Conservation (phyloP, 2,329 filamentous ascomycete genomes). For the Balansia obtecta region DNA sequence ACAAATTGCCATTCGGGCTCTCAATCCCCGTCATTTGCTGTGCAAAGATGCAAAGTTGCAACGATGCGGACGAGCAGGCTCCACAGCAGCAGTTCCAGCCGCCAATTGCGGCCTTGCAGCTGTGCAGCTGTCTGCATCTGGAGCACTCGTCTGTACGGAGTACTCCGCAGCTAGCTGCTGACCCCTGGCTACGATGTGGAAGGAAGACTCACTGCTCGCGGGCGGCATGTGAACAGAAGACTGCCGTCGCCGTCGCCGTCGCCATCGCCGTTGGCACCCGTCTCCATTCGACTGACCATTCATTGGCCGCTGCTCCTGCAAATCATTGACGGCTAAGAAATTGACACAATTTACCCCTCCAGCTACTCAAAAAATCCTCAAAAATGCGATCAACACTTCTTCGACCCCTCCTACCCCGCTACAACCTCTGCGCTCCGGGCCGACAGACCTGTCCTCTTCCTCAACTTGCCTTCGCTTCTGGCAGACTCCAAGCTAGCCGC, state of each 20-base stretch:
- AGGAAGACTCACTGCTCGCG: too few relatives aligned
- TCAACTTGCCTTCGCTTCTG: constrained; percentile 29
- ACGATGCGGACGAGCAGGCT: too few relatives aligned
- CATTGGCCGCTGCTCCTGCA: constrained; percentile 10
- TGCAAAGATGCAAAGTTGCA: too few relatives aligned
- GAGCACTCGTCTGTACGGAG: too few relatives aligned
- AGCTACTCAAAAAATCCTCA: constrained; percentile 30
- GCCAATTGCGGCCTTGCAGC: background rate
- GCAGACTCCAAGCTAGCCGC: constrained; percentile 26
- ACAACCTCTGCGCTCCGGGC: constrained; percentile 27
- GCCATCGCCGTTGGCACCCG: too few relatives aligned
- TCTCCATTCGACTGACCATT: background rate
- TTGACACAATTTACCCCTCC: constrained; percentile 21
- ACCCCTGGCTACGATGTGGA: too few relatives aligned
- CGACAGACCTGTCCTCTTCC: constrained; percentile 28
- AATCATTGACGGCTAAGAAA: constrained; percentile 19
- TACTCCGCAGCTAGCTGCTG: too few relatives aligned
- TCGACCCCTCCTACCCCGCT: constrained; percentile 35
- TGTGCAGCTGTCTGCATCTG: background rate
- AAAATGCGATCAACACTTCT: constrained; percentile 33
- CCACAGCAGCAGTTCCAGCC: background rate
- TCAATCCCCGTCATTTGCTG: too few relatives aligned
- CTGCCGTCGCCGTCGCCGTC: too few relatives aligned
- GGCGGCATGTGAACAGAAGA: too few relatives aligned
- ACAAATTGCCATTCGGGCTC: background rate